phyloP scores from a whole-genome alignment of 192 early-diverging fungal species.

The Lobosporangium transversale region DNA sequence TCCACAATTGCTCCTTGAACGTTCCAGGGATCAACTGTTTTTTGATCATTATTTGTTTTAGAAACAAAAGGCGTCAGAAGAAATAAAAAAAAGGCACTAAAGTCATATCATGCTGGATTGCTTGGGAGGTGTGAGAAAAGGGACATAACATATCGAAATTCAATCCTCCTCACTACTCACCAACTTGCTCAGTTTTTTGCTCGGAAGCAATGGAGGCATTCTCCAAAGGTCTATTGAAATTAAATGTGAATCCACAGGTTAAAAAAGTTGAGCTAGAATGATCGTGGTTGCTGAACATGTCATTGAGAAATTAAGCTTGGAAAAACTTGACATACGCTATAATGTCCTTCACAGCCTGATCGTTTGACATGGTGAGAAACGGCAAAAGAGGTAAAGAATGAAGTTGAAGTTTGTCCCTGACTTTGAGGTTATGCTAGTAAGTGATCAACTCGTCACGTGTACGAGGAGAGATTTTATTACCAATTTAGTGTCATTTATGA shows the following conservation, averaged over 20 bases:
- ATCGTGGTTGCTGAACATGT: too few species aligned
- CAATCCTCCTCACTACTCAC: conserved; percentile 4
- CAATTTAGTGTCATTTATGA: neutral
- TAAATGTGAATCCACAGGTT: neutral
- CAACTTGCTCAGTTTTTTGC: conserved; percentile 41
- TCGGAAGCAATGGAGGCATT: conserved; percentile 26
- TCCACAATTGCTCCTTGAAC: conserved; percentile 93
- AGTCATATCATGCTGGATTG: too few species aligned
- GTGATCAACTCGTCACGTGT: too few species aligned
- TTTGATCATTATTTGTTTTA: too few species aligned
- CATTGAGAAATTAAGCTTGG: neutral
- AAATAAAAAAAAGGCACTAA: too few species aligned
- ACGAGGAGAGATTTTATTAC: too few species aligned
- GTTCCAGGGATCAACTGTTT: conserved; percentile 87
- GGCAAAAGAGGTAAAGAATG: neutral
- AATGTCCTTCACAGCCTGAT: conserved; percentile 37
- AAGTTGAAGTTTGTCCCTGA: too few species aligned
- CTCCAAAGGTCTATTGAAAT: conserved; percentile 32
- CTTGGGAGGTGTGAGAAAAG: too few species aligned
- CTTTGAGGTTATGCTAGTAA: too few species aligned
- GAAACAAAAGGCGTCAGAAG: too few species aligned
- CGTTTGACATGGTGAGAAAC: conserved; percentile 41
- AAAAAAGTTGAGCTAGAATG: neutral
- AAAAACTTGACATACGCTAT: conserved; percentile 17
- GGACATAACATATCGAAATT: too few species aligned